phyloP scores from a whole-genome alignment of 106 monocot genomes.

The Narthecium ossifragum region DNA sequence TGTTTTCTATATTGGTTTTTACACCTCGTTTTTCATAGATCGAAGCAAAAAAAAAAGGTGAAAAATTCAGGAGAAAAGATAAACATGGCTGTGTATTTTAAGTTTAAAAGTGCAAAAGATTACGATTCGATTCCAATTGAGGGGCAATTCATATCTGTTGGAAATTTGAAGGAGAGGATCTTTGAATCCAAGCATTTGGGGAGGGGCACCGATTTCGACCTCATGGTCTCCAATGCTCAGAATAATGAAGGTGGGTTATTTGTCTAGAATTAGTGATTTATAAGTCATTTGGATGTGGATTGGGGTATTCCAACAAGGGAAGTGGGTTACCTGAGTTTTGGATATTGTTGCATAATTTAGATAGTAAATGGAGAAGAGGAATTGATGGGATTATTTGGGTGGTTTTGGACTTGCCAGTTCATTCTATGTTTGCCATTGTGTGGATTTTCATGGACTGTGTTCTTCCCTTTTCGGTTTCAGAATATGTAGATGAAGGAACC shows the following conservation, averaged over 20 bases:
- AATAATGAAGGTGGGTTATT: conserved; percentile 92
- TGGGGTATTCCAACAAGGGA: too few species aligned
- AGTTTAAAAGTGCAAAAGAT: conserved; percentile 98
- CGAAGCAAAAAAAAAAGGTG: conserved; percentile 2
- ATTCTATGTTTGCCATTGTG: background rate
- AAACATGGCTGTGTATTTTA: conserved; percentile 95
- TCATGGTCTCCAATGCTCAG: conserved; percentile 94
- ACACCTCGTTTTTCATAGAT: conserved; percentile 8
- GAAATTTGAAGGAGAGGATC: conserved; percentile 85
- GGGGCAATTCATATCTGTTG: conserved; percentile 96
- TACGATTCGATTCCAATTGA: conserved; percentile 85
- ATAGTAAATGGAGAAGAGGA: too few species aligned
- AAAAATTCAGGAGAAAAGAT: conserved; percentile 16
- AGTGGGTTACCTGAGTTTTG: too few species aligned
- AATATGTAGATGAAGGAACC: conserved; percentile 84
- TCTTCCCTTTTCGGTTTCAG: conserved; percentile 63
- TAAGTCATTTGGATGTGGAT: background rate
- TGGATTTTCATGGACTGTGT: conserved; percentile 30
- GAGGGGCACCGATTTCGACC: conserved; percentile 92
- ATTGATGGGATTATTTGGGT: background rate
- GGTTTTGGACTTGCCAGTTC: too few species aligned
- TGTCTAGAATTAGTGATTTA: conserved; percentile 5
- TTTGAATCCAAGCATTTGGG: conserved; percentile 97
- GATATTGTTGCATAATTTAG: too few species aligned
- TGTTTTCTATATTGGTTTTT: conserved; percentile 4